Base-by-base conservation (phyloP, 331 rosid species). In the Dryas integrifolia region DNA sequence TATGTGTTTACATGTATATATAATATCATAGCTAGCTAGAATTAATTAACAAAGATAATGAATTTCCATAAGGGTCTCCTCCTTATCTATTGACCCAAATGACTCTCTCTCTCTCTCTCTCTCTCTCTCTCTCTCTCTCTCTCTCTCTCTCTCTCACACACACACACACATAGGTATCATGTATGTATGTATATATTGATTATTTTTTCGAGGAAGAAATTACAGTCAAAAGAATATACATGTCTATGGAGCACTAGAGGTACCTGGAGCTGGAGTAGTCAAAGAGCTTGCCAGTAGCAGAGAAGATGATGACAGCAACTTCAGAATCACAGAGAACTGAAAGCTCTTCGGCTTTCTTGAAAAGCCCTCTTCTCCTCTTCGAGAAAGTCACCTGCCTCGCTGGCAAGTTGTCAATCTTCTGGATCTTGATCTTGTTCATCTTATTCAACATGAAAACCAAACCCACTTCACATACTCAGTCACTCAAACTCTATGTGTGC, bases 341-440 rank as follows among this genome's bases (percentile, higher is more conserved):
- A 12, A 91, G 86, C 79, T 91, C 97, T 56, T 75, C 69, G 6
- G 97, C 96, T 82, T 91, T 88, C 88, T 87, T 91, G 58, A 91
- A 73, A 16, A 91, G 69, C 79, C 97, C 96, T 72, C 87, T 44
- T 60, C 96, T 77, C 55, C 97, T 87, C 88, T 91, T 91, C 0
- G 96, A 91, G 41, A 91, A 91, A 0, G 97, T 91, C 50, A 87
- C 97, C 30, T 91, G 96, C 82, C 97, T 91, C 53, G 96, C 92
- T 9, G 92, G 80, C 68, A 81, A 6, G 85, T 88, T 85, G 48
- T 87, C 89, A 14, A 88, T 91, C 74, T 82, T 88, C 89, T 72
- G 87, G 9, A 91, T 88, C 81, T 79, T 84, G 1, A 88, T 88
- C 85, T 83, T 91, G 81, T 77, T 72, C 44, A 69, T 85, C 88